Base-by-base conservation (phyloP, 2,329 filamentous ascomycete species). In the Hypoxylon sp. region DNA sequence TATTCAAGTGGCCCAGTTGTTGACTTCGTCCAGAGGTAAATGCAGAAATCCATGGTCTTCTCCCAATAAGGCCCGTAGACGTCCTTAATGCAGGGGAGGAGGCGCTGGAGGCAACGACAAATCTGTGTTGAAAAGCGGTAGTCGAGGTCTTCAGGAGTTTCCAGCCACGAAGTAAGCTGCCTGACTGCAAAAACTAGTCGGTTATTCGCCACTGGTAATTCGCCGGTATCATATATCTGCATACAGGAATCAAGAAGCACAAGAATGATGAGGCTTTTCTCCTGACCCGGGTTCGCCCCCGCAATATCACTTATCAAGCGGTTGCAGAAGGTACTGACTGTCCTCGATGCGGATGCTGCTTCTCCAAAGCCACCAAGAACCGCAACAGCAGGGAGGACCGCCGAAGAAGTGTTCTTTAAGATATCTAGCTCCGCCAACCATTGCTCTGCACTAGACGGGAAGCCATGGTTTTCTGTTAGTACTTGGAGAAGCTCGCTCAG, bases 31-130 rank as follows among this genome's bases (percentile, higher is more conserved):
- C 90, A 92, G 0, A 88, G 78, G 6, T 80, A 78, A 9, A 85
- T 79, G 64, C 90, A 86, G 52, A 88, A 86, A 32, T 86, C 82
- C 16, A 93, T 78, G 0, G 85, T 78, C 50, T 86, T 86, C 53
- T 90, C 86, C 96, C 96, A 99, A 74, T 97, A 92, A 0, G 91
- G 88, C 0, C 95, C 96, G 73, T 97, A 97, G 0, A 97, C 88
- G 48, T 94, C 91, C 63, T 88, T 87, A 71, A 97, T 90, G 41
- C 86, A 86, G 1, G 92, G 92, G 0, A 97, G 78, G 2, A 97
- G 80, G 2, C 82, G 79, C 1, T 86, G 80, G 56, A 93, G 74
- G 65, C 82, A 83, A 72, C 89, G 80, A 75, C 88, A 86, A 67
- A 84, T 78, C 79, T 87, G 80, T 29, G 84, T 75, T 65, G 81